phyloP scores from a whole-genome alignment of 2,329 filamentous ascomycete species.

The Penicillium nordicum region DNA sequence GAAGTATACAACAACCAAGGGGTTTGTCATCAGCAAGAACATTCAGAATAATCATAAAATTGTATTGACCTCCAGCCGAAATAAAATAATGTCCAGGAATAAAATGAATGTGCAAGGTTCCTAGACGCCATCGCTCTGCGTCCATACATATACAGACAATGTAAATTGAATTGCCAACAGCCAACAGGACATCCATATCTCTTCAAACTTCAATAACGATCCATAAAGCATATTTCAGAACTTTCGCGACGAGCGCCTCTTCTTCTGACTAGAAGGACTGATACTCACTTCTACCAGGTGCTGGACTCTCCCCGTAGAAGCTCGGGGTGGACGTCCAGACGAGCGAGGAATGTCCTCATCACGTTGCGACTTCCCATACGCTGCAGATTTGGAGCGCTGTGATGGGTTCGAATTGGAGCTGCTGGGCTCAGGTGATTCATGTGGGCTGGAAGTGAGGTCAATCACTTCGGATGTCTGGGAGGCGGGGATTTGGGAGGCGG shows the following conservation, averaged over 20 bases:
- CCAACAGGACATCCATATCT: neutral
- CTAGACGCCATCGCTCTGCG: conserved; percentile 9
- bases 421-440: neutral
- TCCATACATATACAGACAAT: neutral
- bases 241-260: conserved; percentile 11
- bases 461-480: conserved; percentile 18
- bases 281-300: conserved; percentile 20
- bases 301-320: conserved; percentile 18
- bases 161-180: neutral
- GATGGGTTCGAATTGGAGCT: neutral
- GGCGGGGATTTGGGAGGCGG: conserved; percentile 6
- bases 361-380: neutral
- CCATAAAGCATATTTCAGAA: neutral
- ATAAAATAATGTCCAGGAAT: conserved; percentile 5
- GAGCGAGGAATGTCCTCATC: conserved; percentile 11
- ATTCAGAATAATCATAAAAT: neutral
- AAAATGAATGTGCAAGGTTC: conserved; percentile 6
- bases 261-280: conserved; percentile 17
- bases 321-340: conserved; percentile 18
- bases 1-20: neutral
- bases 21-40: conserved; percentile 11
- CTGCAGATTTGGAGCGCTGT: neutral
- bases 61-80: neutral
- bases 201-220: neutral
- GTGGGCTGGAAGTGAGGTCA: conserved; percentile 17